A percentile compares a stretch with the other conserved stretches of the same genome.
These are phyloP conservation scores for Metschnikowia kunwiensis DNA, from an alignment of 805 yeast genomes.

Conservation along the genomic window DNA sequence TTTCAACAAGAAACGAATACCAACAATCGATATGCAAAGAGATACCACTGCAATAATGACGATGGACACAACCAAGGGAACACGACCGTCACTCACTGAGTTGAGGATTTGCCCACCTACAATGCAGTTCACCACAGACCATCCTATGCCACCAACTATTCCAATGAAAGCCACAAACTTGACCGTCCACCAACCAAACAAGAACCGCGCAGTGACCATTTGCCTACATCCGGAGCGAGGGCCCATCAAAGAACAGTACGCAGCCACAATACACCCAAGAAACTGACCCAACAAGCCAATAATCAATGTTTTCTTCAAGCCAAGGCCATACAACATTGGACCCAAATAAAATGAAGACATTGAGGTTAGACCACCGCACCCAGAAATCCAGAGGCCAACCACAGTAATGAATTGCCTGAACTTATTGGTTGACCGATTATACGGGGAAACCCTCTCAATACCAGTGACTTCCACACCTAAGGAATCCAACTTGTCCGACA, in stretches of 20 bases:
- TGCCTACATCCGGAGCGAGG: constrained; percentile 38
- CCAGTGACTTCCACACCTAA: constrained; percentile 36
- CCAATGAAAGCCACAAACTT: constrained; percentile 30
- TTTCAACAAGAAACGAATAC: constrained; percentile 29
- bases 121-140: constrained; percentile 40
- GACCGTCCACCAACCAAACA: constrained; percentile 38
- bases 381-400: constrained; percentile 38
- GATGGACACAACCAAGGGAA: constrained; percentile 12
- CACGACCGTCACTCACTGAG: constrained; percentile 9
- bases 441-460: constrained; percentile 31
- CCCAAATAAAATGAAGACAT: constrained; percentile 38
- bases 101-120: constrained; percentile 36
- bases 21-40: constrained; percentile 31
- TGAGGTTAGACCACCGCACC: constrained; percentile 38
- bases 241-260: constrained; percentile 39
- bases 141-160: constrained; percentile 34
- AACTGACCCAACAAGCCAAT: constrained; percentile 30
- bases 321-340: constrained; percentile 27
- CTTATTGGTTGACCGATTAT: constrained; percentile 22
- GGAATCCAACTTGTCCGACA: constrained; percentile 5
- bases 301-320: constrained; percentile 26
- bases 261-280: constrained; percentile 37
- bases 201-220: constrained; percentile 35
- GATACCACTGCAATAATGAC: constrained; percentile 26
- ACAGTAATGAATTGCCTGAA: constrained; percentile 28